Evolutionary conservation across 2,329 filamentous ascomycete genomes (phyloP).

Genomic region (Rutstroemia sp.): DNA sequence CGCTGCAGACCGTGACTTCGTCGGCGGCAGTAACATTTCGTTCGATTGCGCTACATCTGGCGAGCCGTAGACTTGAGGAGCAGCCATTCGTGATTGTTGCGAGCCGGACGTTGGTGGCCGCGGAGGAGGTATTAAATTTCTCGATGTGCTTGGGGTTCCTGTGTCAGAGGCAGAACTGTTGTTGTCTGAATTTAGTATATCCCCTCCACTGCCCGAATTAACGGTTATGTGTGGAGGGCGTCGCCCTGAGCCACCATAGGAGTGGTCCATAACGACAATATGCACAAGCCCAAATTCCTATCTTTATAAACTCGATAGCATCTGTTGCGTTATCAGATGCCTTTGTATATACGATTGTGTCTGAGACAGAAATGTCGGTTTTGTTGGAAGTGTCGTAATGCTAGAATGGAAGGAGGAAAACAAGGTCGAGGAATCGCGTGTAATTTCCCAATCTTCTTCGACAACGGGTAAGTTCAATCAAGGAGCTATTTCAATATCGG

Average conservation of each 20-base stretch:
- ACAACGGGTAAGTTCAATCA: background rate
- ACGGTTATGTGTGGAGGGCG: constrained; percentile 53
- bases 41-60: constrained; percentile 31
- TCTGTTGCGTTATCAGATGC: background rate
- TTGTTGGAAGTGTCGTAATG: background rate
- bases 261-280: constrained; percentile 6
- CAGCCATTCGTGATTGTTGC: constrained; percentile 8
- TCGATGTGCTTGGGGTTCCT: constrained; percentile 24
- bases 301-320: background rate
- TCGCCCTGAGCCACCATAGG: constrained; percentile 6
- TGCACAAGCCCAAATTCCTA: background rate
- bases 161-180: constrained; percentile 26
- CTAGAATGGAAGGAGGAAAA: background rate
- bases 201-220: constrained; percentile 49
- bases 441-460: too few species aligned
- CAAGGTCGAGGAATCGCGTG: background rate
- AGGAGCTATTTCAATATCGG: background rate
- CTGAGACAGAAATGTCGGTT: constrained; percentile 1
- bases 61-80: constrained; percentile 20
- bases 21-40: constrained; percentile 43
- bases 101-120: constrained; percentile 11
- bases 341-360: background rate
- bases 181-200: constrained; percentile 35
- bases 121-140: constrained; percentile 24
- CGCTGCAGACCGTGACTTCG: constrained; percentile 33